These are phyloP conservation scores for Coemansia sp. DNA, from an alignment of 192 early-diverging fungal genomes.

Conservation along the genomic window DNA sequence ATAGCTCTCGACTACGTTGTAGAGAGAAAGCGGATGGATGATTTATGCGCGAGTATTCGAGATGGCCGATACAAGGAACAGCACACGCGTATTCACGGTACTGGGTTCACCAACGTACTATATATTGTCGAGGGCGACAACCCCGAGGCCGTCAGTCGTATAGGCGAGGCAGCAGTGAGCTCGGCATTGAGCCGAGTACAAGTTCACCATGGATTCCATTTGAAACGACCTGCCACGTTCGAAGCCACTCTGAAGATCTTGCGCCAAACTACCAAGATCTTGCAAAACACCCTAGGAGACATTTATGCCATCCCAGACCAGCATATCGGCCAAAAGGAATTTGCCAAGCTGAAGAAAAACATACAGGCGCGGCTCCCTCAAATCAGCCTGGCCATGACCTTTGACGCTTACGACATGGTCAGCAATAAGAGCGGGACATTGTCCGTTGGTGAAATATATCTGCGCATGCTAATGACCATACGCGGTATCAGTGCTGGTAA, in stretches of 20 bases:
- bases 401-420: slow-evolving; percentile 63
- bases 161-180: slow-evolving; percentile 65
- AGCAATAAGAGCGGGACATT: slow-evolving; percentile 75
- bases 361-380: slow-evolving; percentile 38
- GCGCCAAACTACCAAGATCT: slow-evolving; percentile 58
- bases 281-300: slow-evolving; percentile 58
- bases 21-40: slow-evolving; percentile 94
- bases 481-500: slow-evolving; percentile 85
- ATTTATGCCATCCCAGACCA: slow-evolving; percentile 61
- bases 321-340: slow-evolving; percentile 54
- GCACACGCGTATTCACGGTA: slow-evolving; percentile 75
- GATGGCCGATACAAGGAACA: slow-evolving; percentile 94
- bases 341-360: slow-evolving; percentile 55
- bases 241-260: slow-evolving; percentile 86
- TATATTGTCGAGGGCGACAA: slow-evolving; percentile 88
- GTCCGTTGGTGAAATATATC: slow-evolving; percentile 75
- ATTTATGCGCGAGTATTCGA: slow-evolving; percentile 86
- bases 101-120: slow-evolving; percentile 73
- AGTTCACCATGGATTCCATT: slow-evolving; percentile 76
- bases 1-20: slow-evolving; percentile 83
- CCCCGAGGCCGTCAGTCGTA: slow-evolving; percentile 59
- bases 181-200: slow-evolving; percentile 77
- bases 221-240: slow-evolving; percentile 73
- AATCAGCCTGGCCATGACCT: slow-evolving; percentile 59
- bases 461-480: slow-evolving; percentile 82